These are phyloP conservation scores for Inga laurina DNA, from an alignment of 306 rosid species.

Conservation along the genomic window DNA sequence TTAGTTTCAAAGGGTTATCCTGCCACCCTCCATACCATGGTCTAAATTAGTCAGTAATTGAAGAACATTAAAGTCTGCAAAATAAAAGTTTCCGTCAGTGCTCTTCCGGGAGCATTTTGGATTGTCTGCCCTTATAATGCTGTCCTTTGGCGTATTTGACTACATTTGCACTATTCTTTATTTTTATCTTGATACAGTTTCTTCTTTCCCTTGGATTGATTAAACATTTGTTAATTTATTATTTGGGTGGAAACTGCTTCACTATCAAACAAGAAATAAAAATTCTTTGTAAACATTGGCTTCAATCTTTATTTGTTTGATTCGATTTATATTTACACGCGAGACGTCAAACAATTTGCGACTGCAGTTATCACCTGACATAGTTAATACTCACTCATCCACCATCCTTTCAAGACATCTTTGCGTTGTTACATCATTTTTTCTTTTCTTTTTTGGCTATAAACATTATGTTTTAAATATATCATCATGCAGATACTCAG, in stretches of 20 bases:
- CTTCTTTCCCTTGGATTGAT: not conserved
- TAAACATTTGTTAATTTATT: not conserved
- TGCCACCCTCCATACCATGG: not conserved
- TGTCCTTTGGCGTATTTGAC: not conserved
- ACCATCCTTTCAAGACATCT: conserved; percentile 9
- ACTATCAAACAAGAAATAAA: not conserved
- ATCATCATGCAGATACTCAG: conserved; percentile 59
- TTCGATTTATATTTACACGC: not conserved
- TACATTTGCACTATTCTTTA: not conserved
- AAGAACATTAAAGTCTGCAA: not conserved
- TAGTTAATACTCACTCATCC: not conserved
- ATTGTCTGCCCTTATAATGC: not conserved
- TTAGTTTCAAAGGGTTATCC: not conserved
- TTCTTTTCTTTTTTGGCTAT: not conserved
- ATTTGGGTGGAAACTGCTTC: not conserved
- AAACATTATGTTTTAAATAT: conserved; percentile 6
- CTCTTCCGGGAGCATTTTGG: not conserved
- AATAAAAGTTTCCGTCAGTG: not conserved
- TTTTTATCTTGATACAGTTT: not conserved
- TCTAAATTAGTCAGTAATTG: not conserved
- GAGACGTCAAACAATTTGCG: not conserved
- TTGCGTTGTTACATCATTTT: not conserved
- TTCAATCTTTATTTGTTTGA: not conserved
- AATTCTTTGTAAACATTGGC: not conserved
- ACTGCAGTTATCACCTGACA: not conserved